Base-by-base conservation (phyloP, 805 yeast genomes). In the Kodamaea lidongshanica region DNA sequence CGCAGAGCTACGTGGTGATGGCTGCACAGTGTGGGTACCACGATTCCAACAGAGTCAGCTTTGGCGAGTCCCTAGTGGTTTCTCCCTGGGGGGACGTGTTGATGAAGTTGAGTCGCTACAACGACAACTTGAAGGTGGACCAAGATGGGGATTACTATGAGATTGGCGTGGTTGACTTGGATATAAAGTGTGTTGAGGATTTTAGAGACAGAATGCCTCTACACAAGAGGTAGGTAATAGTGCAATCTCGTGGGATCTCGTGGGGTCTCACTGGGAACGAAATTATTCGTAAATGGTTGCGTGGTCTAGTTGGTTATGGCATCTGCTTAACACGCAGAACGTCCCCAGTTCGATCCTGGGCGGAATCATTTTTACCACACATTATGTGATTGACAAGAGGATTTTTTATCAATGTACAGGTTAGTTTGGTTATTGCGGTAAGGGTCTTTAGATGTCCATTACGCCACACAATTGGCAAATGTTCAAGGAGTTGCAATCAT, bases 291-390 rank as follows among this genome's bases (percentile, higher is more conserved):
- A 50, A 47, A 34, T 59, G 92, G 92, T 78, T 79, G 77, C 80
- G 87, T 87, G 96, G 96, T 87, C 95, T 87, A 87, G 95, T 87
- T 67, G 96, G 96, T 87, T 77, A 88, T 88, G 96, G 95, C 96
- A 83, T 84, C 92, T 87, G 96, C 96, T 85, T 88, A 86, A 88
- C 96, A 88, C 96, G 96, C 95, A 86, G 92, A 84, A 84, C 87
- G 96, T 89, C 96, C 96, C 96, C 96, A 87, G 96, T 89, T 89
- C 96, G 96, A 89, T 85, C 96, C 96, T 87, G 96, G 96, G 96
- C 87, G 83, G 79, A 85, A 81, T 86, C 96, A 87, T 19, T 20
- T 33, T 25, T 38, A n/a, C 12, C 10, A 10, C 12, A 19, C n/a
- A n/a, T 19, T 8, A 8, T 19, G 8, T 19, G 21, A 8, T 19